Evolutionary conservation across 495 filamentous ascomycete genomes (phyloP).

Genomic region (Paragyromitra xinjiangensis): DNA sequence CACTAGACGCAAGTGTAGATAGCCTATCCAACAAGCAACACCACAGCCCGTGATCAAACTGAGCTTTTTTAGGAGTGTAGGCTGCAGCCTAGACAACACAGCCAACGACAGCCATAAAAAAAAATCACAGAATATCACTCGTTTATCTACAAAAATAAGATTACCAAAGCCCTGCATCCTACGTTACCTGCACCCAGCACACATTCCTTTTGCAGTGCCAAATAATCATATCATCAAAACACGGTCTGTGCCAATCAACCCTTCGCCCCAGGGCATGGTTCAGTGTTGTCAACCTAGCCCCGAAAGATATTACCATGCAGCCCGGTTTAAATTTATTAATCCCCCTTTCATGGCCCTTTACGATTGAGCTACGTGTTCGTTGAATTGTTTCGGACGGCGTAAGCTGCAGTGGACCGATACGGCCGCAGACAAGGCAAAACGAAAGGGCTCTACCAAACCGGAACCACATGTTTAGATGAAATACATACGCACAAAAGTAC

Average conservation of each 20-base stretch:
- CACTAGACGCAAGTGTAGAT: neutral
- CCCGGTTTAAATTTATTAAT: constrained; percentile 15
- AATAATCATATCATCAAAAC: neutral
- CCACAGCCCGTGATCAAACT: neutral
- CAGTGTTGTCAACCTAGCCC: constrained; percentile 14
- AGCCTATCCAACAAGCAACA: neutral
- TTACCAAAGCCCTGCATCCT: neutral
- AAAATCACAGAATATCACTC: constrained; percentile 23
- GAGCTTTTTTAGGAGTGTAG: neutral
- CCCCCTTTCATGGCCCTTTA: neutral
- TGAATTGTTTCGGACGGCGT: neutral
- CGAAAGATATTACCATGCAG: constrained; percentile 16
- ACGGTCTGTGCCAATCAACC: constrained; percentile 15
- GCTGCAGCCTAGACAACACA: neutral
- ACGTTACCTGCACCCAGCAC: neutral
- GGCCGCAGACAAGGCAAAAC: neutral
- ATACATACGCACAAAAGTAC: too few relatives aligned
- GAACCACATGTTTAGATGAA: too few relatives aligned
- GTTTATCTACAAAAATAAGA: neutral
- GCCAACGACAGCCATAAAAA: neutral
- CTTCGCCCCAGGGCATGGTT: constrained; percentile 7
- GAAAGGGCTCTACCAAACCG: neutral
- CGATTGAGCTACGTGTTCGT: constrained; percentile 2
- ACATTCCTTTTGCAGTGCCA: neutral
- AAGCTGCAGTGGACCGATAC: neutral